Conservation (phyloP, 176 grass and related monocot species). For the Dactylis glomerata region DNA sequence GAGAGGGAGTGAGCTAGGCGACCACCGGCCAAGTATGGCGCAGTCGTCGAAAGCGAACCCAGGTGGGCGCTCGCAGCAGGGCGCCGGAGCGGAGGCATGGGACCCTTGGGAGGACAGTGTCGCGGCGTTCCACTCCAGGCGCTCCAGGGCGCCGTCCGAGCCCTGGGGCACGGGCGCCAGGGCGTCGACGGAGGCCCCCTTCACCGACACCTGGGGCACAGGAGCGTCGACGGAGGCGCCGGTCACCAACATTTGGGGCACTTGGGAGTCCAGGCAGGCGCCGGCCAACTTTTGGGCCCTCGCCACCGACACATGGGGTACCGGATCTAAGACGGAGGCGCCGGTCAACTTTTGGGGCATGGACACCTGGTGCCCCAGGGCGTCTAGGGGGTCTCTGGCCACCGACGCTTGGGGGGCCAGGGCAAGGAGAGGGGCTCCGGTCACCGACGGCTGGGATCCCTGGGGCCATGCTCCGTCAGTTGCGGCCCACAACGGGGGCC, state of each 20-base stretch:
- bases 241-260: background rate
- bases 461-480: too few relatives aligned
- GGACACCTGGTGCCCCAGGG: too few relatives aligned
- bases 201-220: background rate
- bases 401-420: background rate
- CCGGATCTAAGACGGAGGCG: too few relatives aligned
- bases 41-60: background rate
- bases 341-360: too few relatives aligned
- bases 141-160: background rate
- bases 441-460: too few relatives aligned
- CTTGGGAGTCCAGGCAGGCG: background rate
- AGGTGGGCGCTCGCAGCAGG: background rate
- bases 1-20: background rate
- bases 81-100: background rate
- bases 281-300: too few relatives aligned
- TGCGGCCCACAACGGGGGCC: too few relatives aligned
- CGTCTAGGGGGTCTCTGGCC: background rate
- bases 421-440: too few relatives aligned
- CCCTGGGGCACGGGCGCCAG: background rate
- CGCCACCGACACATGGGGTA: background rate
- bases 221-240: background rate
- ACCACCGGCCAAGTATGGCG: background rate
- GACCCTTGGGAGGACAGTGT: background rate
- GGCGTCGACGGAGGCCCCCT: background rate
- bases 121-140: background rate